Base-by-base conservation (phyloP, 768 basidiomycete genomes). In the Boletellus ananas region DNA sequence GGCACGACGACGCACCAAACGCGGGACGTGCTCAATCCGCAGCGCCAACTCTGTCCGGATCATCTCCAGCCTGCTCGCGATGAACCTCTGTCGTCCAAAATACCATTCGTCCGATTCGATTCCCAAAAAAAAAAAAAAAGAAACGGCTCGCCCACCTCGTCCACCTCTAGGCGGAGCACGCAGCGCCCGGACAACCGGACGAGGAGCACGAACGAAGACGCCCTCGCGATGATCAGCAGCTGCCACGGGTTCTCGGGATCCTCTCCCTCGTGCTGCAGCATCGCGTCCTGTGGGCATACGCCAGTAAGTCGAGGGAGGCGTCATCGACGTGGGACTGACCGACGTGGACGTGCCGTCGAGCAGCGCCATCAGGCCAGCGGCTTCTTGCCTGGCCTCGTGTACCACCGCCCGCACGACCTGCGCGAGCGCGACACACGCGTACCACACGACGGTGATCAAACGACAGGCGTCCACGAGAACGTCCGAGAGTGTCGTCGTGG, bases 141-240 rank as follows among this genome's bases (percentile, higher is more conserved):
- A 3, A 29, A 11, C 29, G 29, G 29, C 29, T 9, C 2, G 33
- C 43, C 14, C 17, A 35, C 38, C 48, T 64, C 62, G 51, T 62
- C 57, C 40, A 63, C 62, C 27, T 63, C 62, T 34, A 63, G 35
- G 6, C 62, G 48, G 31, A 63, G 51, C 21, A 63, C 54, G 3
- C 62, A 57, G 6, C 3, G n/a, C 34, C 47, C 48, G 0, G 62
- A 59, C 6, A 63, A 23, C 17, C 60, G 51, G 7, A 63, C 1
- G 25, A 63, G 47, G 14, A 63, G 45, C 43, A 62, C 51, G 18
- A 59, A 63, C 33, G 62, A 52, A 1, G 57, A 52, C n/a, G 36
- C 18, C 20, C 45, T 54, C 11, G 55, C 55, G 44, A 63, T 45
- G 51, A 64, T 43, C 39, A 63, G 16, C 57, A 62, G 62, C 20